phyloP scores from a whole-genome alignment of 805 yeast genomes.

The Pichia eremophila region DNA sequence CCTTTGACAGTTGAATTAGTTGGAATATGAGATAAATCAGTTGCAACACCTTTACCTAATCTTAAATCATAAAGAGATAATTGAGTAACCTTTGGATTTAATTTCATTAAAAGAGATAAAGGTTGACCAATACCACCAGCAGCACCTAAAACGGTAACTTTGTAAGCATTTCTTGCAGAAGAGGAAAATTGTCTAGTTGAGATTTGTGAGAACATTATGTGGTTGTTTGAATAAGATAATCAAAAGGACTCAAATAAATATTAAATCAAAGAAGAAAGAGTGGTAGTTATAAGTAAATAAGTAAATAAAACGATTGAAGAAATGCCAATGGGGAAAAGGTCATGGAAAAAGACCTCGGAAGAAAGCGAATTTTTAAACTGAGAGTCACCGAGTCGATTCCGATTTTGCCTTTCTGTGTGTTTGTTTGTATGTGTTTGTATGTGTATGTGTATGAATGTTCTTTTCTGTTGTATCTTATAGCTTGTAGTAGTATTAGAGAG shows the following conservation, averaged over 20 bases:
- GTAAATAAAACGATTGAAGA: too few relatives aligned
- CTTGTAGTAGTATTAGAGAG: too few relatives aligned
- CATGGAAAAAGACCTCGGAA: not conserved
- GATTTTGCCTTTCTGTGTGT: too few relatives aligned
- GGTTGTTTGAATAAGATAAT: not conserved
- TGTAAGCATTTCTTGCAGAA: constrained; percentile 57
- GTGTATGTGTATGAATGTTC: too few relatives aligned
- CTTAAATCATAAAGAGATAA: constrained; percentile 81
- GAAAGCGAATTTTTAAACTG: not conserved
- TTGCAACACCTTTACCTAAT: constrained; percentile 95
- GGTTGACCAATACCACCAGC: constrained; percentile 97
- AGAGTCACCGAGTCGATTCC: too few relatives aligned
- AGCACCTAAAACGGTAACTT: constrained; percentile 76
- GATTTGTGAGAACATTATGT: constrained; percentile 44
- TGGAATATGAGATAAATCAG: constrained; percentile 90
- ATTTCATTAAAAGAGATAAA: constrained; percentile 70
- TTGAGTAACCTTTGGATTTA: constrained; percentile 80
- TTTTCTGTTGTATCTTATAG: too few relatives aligned
- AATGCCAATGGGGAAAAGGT: too few relatives aligned
- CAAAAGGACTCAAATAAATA: not conserved
- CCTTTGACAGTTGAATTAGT: constrained; percentile 86
- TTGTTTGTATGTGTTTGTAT: too few relatives aligned
- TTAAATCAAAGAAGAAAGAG: too few relatives aligned
- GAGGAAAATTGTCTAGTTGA: constrained; percentile 51
- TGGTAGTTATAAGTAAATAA: too few relatives aligned